phyloP scores from a whole-genome alignment of 805 yeast species.

The Cephaloascus albidus region DNA sequence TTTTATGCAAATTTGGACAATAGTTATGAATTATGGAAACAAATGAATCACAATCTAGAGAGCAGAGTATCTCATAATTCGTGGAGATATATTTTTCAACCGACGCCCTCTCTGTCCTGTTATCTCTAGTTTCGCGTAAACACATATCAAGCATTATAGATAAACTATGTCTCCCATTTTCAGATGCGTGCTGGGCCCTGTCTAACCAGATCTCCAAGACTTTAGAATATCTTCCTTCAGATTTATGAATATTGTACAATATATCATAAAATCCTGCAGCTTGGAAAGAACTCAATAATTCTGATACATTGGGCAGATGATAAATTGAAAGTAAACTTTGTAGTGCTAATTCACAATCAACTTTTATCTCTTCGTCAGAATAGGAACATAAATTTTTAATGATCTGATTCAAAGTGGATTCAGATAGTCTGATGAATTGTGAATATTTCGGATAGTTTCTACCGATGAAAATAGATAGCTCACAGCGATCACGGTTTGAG shows the following conservation, averaged over 20 bases:
- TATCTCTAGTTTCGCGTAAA: constrained; percentile 2
- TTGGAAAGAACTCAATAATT: constrained; percentile 39
- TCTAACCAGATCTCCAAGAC: constrained; percentile 46
- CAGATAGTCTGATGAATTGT: constrained; percentile 73
- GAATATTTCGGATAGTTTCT: constrained; percentile 76
- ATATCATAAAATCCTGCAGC: constrained; percentile 51
- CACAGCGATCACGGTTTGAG: constrained; percentile 14
- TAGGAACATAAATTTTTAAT: constrained; percentile 40
- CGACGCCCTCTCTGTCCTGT: constrained; percentile 7
- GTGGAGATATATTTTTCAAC: constrained; percentile 14
- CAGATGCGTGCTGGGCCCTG: constrained; percentile 9
- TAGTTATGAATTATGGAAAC: constrained; percentile 23
- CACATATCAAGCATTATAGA: neutral
- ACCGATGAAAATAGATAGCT: constrained; percentile 63
- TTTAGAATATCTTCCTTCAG: constrained; percentile 42
- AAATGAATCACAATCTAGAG: constrained; percentile 22
- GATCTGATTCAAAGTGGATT: constrained; percentile 38
- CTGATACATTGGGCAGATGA: constrained; percentile 44
- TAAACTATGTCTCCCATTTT: neutral
- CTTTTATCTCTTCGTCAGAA: constrained; percentile 20
- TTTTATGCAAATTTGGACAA: constrained; percentile 28
- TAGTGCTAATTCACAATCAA: constrained; percentile 69
- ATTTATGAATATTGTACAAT: constrained; percentile 44
- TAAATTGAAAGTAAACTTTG: constrained; percentile 62
- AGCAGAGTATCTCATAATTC: constrained; percentile 14